phyloP scores from a whole-genome alignment of 2,329 filamentous ascomycete species.

The Cercospora beticola region DNA sequence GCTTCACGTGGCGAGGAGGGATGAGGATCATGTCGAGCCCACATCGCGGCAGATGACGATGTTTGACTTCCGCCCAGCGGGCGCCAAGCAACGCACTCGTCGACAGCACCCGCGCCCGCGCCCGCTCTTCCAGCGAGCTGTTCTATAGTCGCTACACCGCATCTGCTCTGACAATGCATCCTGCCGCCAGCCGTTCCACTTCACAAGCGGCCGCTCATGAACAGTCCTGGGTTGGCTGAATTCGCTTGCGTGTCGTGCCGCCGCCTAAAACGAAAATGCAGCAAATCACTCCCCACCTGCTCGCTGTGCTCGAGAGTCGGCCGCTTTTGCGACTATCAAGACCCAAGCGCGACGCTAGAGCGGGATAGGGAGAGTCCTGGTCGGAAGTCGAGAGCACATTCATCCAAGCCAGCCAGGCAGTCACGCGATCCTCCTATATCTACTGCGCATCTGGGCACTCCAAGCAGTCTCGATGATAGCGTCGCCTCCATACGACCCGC shows the following conservation, averaged over 20 bases:
- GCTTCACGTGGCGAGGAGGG: neutral
- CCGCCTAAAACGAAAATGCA: constrained; percentile 25
- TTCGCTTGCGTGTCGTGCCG: constrained; percentile 22
- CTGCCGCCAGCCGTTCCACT: neutral
- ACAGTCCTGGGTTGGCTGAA: neutral
- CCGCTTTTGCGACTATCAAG: constrained; percentile 21
- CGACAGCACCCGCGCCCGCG: neutral
- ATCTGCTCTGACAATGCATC: neutral
- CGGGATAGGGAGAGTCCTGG: neutral
- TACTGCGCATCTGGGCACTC: neutral
- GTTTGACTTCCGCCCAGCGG: neutral
- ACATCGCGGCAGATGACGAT: neutral
- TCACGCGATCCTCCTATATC: neutral
- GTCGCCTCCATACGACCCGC: constrained; percentile 9
- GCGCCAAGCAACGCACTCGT: neutral
- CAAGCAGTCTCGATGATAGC: neutral
- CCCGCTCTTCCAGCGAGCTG: neutral
- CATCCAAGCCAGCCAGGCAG: neutral
- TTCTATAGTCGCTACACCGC: neutral
- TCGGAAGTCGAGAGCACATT: neutral
- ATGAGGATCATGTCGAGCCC: neutral
- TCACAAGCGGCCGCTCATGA: constrained; percentile 7
- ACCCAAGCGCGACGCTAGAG: neutral
- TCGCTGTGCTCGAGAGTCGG: constrained; percentile 20
- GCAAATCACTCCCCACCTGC: constrained; percentile 21